A percentile compares a stretch with the other conserved stretches of the same genome.
phyloP scores from a whole-genome alignment of 2,329 filamentous ascomycete species.

The Fusarium sp. region DNA sequence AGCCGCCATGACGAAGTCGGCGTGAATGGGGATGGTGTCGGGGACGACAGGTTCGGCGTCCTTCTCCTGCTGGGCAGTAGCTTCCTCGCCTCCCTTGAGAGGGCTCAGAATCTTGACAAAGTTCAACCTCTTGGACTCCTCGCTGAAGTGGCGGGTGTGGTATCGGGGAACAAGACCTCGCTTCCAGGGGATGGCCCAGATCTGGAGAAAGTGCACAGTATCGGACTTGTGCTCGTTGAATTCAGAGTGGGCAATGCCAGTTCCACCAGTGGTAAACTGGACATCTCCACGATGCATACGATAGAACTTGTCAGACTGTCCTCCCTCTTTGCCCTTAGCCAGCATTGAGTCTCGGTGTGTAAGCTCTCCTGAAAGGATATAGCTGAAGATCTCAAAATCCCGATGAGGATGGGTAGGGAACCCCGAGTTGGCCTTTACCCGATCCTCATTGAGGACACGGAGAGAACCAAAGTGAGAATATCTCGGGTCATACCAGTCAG shows the following conservation, averaged over 20 bases:
- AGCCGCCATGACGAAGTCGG: constrained; percentile 86
- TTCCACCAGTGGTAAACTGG: constrained; percentile 91
- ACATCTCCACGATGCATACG: constrained; percentile 84
- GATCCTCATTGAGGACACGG: constrained; percentile 90
- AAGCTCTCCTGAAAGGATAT: constrained; percentile 86
- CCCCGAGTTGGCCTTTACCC: constrained; percentile 78
- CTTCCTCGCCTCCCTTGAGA: constrained; percentile 74
- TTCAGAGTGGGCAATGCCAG: constrained; percentile 83
- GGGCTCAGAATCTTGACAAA: constrained; percentile 84
- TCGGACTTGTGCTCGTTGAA: constrained; percentile 80
- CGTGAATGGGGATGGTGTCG: constrained; percentile 84
- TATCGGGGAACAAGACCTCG: constrained; percentile 79
- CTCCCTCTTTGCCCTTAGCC: constrained; percentile 73
- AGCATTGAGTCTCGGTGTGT: constrained; percentile 91
- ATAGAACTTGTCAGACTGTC: constrained; percentile 73
- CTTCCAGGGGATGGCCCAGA: constrained; percentile 87
- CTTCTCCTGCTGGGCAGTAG: constrained; percentile 72
- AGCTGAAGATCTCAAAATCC: constrained; percentile 91
- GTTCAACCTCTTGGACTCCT: constrained; percentile 77
- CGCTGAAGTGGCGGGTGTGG: constrained; percentile 79
- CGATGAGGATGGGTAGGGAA: constrained; percentile 89
- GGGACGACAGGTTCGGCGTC: constrained; percentile 71
- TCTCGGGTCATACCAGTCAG: constrained; percentile 75
- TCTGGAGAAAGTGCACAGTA: constrained; percentile 87
- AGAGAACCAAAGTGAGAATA: constrained; percentile 80